Conservation (phyloP, 345 rosid genomes). For the Eucalyptus brandiana region DNA sequence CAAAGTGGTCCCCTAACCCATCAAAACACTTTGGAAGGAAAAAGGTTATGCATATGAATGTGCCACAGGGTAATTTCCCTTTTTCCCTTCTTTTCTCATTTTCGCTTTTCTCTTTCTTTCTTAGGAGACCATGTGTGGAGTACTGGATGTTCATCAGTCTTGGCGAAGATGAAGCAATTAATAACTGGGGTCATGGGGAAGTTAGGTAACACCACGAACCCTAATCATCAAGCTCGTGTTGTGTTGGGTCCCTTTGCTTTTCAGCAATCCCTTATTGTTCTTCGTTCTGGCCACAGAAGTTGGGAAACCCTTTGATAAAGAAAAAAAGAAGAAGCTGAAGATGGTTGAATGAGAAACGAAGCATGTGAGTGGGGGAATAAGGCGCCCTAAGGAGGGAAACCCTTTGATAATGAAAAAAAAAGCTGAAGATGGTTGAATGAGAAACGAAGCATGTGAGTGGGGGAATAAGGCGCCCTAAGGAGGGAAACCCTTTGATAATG, state of each 20-base stretch:
- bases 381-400: neutral
- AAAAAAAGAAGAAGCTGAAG: neutral
- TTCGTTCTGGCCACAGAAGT: neutral
- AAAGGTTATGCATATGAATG: neutral
- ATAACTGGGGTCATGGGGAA: neutral
- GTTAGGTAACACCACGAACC: neutral
- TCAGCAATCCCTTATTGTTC: neutral
- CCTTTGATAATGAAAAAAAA: neutral
- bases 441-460: neutral
- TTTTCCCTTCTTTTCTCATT: neutral
- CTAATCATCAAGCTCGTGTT: neutral
- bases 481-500: too few species aligned
- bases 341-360: neutral
- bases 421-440: neutral
- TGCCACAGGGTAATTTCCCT: neutral
- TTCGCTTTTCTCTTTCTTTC: neutral
- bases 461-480: neutral
- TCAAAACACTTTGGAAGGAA: neutral
- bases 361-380: neutral
- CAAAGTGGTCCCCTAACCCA: neutral
- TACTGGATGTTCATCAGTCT: neutral
- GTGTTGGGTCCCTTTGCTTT: neutral
- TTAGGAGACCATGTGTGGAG: neutral
- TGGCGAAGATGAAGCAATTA: neutral
- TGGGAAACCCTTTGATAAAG: neutral